These are phyloP conservation scores for Polychytrium aggregatum DNA, from an alignment of 192 early-diverging fungal genomes.

Conservation along the genomic window DNA sequence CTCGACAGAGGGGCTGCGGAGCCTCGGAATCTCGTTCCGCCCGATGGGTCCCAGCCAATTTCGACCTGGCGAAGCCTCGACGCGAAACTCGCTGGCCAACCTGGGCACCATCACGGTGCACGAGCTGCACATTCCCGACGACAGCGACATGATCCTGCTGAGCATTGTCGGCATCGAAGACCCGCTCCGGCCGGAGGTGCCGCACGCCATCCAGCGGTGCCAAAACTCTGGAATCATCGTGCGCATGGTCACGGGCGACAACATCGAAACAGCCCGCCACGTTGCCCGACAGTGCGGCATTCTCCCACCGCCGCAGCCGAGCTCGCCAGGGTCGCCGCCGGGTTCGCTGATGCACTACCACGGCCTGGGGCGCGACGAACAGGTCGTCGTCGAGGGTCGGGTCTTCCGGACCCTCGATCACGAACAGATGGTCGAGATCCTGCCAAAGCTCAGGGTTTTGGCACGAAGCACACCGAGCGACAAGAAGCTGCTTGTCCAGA, in stretches of 20 bases:
- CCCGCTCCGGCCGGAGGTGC: slow-evolving; percentile 70
- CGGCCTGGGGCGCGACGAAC: too few relatives aligned
- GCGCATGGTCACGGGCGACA: slow-evolving; percentile 69
- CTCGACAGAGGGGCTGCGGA: slow-evolving; percentile 73
- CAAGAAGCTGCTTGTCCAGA: slow-evolving; percentile 74
- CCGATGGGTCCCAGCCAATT: slow-evolving; percentile 6
- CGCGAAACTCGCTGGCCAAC: too few relatives aligned
- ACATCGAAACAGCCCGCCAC: slow-evolving; percentile 61
- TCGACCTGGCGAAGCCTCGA: too few relatives aligned
- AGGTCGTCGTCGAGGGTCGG: slow-evolving; percentile 90
- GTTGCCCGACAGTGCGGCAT: slow-evolving; percentile 39
- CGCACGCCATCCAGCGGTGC: slow-evolving; percentile 66
- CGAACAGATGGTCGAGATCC: slow-evolving; percentile 79
- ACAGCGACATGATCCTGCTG: slow-evolving; percentile 15
- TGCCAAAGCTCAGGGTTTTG: slow-evolving; percentile 85
- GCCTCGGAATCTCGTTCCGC: slow-evolving; percentile 72
- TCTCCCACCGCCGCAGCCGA: too few relatives aligned
- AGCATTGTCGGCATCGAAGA: slow-evolving; percentile 82
- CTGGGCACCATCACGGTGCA: too few relatives aligned
- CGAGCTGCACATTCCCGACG: too few relatives aligned
- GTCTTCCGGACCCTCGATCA: slow-evolving; percentile 74
- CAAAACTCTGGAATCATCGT: slow-evolving; percentile 75
- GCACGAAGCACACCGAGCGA: slow-evolving; percentile 81
- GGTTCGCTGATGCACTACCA: not conserved
- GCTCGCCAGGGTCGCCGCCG: too few relatives aligned